Evolutionary conservation across 495 filamentous ascomycete genomes (phyloP).

Genomic region (Entonaema liquescens): DNA sequence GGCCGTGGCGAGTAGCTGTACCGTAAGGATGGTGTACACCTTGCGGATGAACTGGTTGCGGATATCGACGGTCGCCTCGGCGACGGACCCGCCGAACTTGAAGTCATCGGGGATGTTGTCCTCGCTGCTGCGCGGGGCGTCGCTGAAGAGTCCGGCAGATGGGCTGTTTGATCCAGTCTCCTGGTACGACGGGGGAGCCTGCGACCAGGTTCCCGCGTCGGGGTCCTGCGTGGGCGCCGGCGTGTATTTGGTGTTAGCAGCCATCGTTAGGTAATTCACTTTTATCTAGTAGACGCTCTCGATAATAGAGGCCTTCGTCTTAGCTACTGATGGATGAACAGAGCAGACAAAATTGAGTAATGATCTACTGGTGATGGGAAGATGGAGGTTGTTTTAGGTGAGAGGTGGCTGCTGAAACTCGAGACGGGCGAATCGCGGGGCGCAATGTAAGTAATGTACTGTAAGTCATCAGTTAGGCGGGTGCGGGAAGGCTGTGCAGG

Average conservation of each 20-base stretch:
- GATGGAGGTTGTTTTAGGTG: constrained; percentile 19
- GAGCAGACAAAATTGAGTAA: constrained; percentile 13
- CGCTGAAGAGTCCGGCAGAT: constrained; percentile 52
- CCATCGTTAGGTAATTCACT: constrained; percentile 56
- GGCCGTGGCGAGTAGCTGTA: constrained; percentile 86
- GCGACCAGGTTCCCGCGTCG: constrained; percentile 71
- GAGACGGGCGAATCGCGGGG: constrained; percentile 36
- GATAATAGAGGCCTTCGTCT: not conserved
- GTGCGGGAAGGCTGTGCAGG: constrained; percentile 15
- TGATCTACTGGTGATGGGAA: constrained; percentile 33
- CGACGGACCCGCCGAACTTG: constrained; percentile 93
- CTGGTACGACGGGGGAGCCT: constrained; percentile 86
- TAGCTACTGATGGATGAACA: constrained; percentile 6
- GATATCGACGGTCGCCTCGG: constrained; percentile 93
- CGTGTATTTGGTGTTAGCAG: constrained; percentile 73
- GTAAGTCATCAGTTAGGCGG: constrained; percentile 1
- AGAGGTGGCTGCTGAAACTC: not conserved
- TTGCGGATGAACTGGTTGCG: constrained; percentile 98
- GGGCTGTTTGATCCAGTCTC: constrained; percentile 53
- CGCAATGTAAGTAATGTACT: constrained; percentile 6
- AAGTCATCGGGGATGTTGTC: constrained; percentile 97
- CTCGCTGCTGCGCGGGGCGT: constrained; percentile 74
- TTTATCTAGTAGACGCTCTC: not conserved
- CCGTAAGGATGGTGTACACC: constrained; percentile 67
- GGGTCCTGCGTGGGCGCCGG: constrained; percentile 78